Base-by-base conservation (phyloP, 176 grass and related monocot species). In the Zea mays region DNA sequence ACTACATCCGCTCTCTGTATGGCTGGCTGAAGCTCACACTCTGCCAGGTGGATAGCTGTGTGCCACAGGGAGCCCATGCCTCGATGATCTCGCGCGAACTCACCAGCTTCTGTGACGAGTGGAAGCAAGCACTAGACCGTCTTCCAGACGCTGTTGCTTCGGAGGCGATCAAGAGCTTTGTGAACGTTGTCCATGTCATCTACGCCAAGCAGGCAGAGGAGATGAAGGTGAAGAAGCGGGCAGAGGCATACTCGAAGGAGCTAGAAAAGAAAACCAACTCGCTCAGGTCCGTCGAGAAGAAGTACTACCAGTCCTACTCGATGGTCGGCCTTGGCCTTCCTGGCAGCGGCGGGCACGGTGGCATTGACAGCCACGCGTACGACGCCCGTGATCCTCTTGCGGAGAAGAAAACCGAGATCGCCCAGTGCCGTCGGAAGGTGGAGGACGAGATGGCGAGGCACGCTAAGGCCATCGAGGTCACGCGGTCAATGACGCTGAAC, bases 291-390 rank as follows among this genome's bases (percentile, higher is more conserved):
- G 93, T 91, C 5, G 96, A 99, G 85, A 99, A 96, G 49, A 99
- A 90, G 82, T 99, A 99, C 57, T 99, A 99, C 80, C 92, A 89
- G 55, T 93, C 96, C 0, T 98, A 98, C 74, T 99, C 96, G 16
- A 87, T 93, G 87, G 92, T 99, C 17, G 96, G 96, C 41, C 67
- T 93, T 8, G 74, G 81, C 8, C 87, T 99, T 47, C 96, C 96
- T 6, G 92, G 87, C 73, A 84, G 87, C 19, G 92, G 87, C 19
- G 92, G 87, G n/a, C 85, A 79, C 2, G 86, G 88, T n/a, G 78
- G 87, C 62, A 85, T 85, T 3, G 80, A 92, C 19, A 85, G 79
- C 2, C 90, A 95, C 36, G 82, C 81, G 0, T 93, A 90, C n/a
- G 96, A 99, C 44, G 44, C 92, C 14, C 96, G 92, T 12, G 96